Evolutionary conservation across 768 basidiomycete species (phyloP).

Genomic region (Hebeloma cylindrosporum): DNA sequence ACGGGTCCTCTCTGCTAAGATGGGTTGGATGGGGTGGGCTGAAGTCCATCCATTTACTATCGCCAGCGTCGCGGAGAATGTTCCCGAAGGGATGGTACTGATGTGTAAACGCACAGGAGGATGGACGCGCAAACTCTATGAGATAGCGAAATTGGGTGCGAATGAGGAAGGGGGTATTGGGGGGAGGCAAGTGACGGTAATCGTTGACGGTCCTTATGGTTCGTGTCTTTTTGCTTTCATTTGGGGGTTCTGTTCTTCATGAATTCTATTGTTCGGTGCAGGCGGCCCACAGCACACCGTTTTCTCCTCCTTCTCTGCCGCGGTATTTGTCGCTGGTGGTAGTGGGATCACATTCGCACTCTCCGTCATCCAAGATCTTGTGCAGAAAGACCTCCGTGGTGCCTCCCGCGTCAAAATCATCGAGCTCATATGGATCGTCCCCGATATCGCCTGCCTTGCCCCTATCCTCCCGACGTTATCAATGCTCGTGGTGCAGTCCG

Average conservation of each 20-base stretch:
- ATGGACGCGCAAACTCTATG: conserved; percentile 62
- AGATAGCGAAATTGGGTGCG: conserved; percentile 40
- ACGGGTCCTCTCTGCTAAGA: conserved; percentile 52
- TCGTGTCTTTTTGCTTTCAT: conserved; percentile 12
- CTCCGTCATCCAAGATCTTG: conserved; percentile 61
- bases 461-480: conserved; percentile 50
- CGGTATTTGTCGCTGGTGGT: conserved; percentile 72
- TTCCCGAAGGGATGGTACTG: conserved; percentile 61
- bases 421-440: conserved; percentile 68
- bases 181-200: conserved; percentile 44
- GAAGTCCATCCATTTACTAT: conserved; percentile 85
- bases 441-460: conserved; percentile 47
- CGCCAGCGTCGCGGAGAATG: conserved; percentile 52
- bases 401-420: conserved; percentile 55
- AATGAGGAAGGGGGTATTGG: conserved; percentile 19
- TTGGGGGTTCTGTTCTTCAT: conserved; percentile 2
- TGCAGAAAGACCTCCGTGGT: conserved; percentile 49
- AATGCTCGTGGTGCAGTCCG: conserved; percentile 42
- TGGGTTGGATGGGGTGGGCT: conserved; percentile 56
- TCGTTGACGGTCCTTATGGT: conserved; percentile 71
- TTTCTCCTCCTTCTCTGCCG: conserved; percentile 62
- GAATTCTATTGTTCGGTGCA: conserved; percentile 21
- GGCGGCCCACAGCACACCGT: conserved; percentile 61
- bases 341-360: conserved; percentile 76
- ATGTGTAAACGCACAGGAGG: conserved; percentile 64